These are phyloP conservation scores for Acacia concinna DNA, from an alignment of 331 rosid genomes.

Conservation along the genomic window DNA sequence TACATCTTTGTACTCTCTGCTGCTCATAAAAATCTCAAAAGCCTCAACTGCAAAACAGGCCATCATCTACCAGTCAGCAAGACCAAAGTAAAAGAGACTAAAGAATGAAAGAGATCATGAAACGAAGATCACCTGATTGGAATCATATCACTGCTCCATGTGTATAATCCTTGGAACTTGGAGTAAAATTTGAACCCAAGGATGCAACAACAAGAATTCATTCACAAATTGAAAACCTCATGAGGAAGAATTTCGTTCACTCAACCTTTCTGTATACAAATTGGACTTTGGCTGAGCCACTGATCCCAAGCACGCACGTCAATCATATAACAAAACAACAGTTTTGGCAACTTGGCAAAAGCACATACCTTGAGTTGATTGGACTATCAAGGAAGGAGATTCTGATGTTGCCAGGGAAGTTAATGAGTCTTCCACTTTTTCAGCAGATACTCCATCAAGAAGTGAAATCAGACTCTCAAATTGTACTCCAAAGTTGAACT, in stretches of 20 bases:
- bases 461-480: conserved; percentile 76
- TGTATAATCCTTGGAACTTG: conserved; percentile 63
- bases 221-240: conserved; percentile 1
- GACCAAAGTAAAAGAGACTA: conserved; percentile 33
- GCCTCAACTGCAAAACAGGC: conserved; percentile 66
- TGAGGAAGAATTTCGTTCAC: neutral
- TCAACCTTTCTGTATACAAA: conserved; percentile 5
- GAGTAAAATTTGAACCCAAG: conserved; percentile 70
- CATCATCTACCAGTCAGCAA: conserved; percentile 35
- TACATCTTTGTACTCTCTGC: conserved; percentile 84
- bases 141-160: conserved; percentile 76
- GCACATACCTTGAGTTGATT: conserved; percentile 68
- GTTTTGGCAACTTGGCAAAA: conserved; percentile 24
- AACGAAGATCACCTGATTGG: conserved; percentile 69
- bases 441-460: conserved; percentile 41
- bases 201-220: conserved; percentile 24
- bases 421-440: conserved; percentile 55
- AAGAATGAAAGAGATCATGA: conserved; percentile 24
- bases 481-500: conserved; percentile 83
- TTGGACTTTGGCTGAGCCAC: conserved; percentile 17
- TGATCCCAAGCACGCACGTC: neutral
- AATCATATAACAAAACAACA: conserved; percentile 25
- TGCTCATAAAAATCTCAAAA: conserved; percentile 58
- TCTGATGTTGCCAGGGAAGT: conserved; percentile 52
- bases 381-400: conserved; percentile 82